phyloP scores from a whole-genome alignment of 2,329 filamentous ascomycete species.

The Penicillium capsulatum region DNA sequence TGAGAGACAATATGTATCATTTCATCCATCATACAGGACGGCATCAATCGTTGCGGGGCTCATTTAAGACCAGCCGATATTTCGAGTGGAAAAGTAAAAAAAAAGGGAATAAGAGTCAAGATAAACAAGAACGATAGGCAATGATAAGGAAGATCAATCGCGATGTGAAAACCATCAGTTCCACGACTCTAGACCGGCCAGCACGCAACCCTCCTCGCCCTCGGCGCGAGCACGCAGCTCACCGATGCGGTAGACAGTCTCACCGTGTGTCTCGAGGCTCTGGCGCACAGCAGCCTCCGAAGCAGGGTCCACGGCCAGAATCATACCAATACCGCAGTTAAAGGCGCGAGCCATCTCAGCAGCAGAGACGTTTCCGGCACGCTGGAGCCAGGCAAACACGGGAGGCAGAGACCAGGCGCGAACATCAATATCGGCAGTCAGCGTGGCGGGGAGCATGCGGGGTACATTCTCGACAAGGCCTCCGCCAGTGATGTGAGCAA shows the following conservation, averaged over 20 bases:
- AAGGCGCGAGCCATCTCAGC: constrained; percentile 87
- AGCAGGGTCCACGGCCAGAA: constrained; percentile 64
- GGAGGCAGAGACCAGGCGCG: constrained; percentile 68
- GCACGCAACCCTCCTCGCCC: constrained; percentile 56
- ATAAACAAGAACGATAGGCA: constrained; percentile 8
- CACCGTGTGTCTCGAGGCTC: constrained; percentile 62
- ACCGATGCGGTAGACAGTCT: constrained; percentile 74
- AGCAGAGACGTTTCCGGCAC: constrained; percentile 62
- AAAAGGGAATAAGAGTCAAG: constrained; percentile 4
- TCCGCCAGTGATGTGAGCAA: constrained; percentile 95
- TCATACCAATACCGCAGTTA: constrained; percentile 95
- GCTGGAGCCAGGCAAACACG: constrained; percentile 85
- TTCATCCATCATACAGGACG: constrained; percentile 23
- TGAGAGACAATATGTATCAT: constrained; percentile 17
- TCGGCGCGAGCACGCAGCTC: constrained; percentile 57
- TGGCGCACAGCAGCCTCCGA: constrained; percentile 31
- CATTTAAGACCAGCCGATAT: constrained; percentile 4
- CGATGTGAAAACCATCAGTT: constrained; percentile 16
- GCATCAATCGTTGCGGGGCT: constrained; percentile 17
- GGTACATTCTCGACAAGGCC: constrained; percentile 92
- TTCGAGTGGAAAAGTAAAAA: constrained; percentile 10
- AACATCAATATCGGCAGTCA: constrained; percentile 78
- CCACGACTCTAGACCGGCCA: constrained; percentile 57
- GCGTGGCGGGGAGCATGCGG: constrained; percentile 75
- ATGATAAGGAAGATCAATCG: constrained; percentile 1